These are phyloP conservation scores for Phytopythium cucurbitacearum DNA, from an alignment of 352 stramenopile genomes.

Conservation along the genomic window DNA sequence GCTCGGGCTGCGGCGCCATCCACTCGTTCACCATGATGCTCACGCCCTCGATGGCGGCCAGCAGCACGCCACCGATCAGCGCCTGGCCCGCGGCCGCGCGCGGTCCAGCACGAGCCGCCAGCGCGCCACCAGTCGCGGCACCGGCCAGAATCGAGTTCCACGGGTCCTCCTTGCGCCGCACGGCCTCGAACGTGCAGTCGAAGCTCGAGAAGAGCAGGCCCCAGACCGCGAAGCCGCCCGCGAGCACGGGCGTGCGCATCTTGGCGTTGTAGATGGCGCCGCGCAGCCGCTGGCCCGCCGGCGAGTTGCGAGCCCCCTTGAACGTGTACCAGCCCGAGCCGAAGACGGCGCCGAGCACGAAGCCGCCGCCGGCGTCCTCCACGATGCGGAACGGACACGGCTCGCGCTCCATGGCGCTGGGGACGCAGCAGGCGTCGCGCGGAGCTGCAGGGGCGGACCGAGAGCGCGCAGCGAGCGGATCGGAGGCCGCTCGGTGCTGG, in stretches of 20 bases:
- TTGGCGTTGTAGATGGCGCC: slow-evolving; percentile 93
- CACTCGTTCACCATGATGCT: slow-evolving; percentile 94
- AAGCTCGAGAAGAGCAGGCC: slow-evolving; percentile 97
- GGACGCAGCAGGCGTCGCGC: neutral
- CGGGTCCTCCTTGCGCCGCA: slow-evolving; percentile 98
- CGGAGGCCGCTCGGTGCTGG: neutral
- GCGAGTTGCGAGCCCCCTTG: slow-evolving; percentile 93
- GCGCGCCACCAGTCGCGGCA: slow-evolving; percentile 93
- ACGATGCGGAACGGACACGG: slow-evolving; percentile 98
- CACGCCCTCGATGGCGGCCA: slow-evolving; percentile 97
- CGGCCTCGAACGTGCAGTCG: slow-evolving; percentile 96
- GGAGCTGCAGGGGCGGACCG: neutral
- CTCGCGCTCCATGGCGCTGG: slow-evolving; percentile 79
- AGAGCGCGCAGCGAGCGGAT: neutral
- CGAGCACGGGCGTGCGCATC: slow-evolving; percentile 92
- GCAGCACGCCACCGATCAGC: slow-evolving; percentile 92
- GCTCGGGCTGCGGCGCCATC: slow-evolving; percentile 58
- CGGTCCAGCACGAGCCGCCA: slow-evolving; percentile 93
- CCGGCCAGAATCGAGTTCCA: slow-evolving; percentile 99
- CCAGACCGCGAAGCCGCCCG: slow-evolving; percentile 94
- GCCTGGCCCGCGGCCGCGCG: slow-evolving; percentile 92
- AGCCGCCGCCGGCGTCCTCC: slow-evolving; percentile 97
- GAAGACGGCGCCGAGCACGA: slow-evolving; percentile 94
- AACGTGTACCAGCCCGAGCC: slow-evolving; percentile 96
- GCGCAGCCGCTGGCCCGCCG: slow-evolving; percentile 86